A percentile compares a stretch with the other conserved stretches of the same genome.
phyloP scores from a whole-genome alignment of 768 basidiomycete genomes.

The Mycena capillaripes region DNA sequence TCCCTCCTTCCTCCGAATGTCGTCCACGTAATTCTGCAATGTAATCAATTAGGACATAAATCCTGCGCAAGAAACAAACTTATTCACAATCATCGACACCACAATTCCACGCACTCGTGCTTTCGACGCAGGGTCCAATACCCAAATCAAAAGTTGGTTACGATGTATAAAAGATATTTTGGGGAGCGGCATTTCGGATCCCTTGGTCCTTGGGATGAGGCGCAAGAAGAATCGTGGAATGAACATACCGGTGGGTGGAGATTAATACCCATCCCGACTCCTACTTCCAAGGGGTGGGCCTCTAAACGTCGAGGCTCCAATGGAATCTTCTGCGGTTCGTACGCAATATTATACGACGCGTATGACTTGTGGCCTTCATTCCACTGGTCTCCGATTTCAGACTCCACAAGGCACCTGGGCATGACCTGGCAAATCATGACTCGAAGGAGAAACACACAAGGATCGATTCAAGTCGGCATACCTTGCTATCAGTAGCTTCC shows the following conservation, averaged over 20 bases:
- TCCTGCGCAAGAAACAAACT: too few relatives aligned
- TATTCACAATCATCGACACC: background rate
- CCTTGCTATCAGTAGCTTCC: slow-evolving; percentile 6
- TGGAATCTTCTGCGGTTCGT: background rate
- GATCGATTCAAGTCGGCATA: too few relatives aligned
- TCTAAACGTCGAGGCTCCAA: background rate
- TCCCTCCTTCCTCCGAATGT: background rate
- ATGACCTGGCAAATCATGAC: background rate
- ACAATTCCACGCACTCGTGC: slow-evolving; percentile 1
- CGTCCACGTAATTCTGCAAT: slow-evolving; percentile 1
- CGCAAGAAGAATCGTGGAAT: background rate
- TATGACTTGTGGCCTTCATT: background rate
- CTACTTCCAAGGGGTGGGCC: background rate
- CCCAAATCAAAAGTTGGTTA: slow-evolving; percentile 16
- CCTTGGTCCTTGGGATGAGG: too few relatives aligned
- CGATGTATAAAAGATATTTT: slow-evolving; percentile 5
- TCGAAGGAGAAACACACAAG: background rate
- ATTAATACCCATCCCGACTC: slow-evolving; percentile 22
- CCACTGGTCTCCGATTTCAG: slow-evolving; percentile 1
- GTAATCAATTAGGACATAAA: background rate
- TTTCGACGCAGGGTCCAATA: slow-evolving; percentile 1
- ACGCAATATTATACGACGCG: background rate
- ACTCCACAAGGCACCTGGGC: slow-evolving; percentile 1
- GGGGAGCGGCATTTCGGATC: background rate
- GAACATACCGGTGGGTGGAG: slow-evolving; percentile 1